Evolutionary conservation across 2,329 filamentous ascomycete genomes (phyloP), one percentile per base, ranked within the genome.

Genomic region (Paracoccidioides brasiliensis): DNA sequence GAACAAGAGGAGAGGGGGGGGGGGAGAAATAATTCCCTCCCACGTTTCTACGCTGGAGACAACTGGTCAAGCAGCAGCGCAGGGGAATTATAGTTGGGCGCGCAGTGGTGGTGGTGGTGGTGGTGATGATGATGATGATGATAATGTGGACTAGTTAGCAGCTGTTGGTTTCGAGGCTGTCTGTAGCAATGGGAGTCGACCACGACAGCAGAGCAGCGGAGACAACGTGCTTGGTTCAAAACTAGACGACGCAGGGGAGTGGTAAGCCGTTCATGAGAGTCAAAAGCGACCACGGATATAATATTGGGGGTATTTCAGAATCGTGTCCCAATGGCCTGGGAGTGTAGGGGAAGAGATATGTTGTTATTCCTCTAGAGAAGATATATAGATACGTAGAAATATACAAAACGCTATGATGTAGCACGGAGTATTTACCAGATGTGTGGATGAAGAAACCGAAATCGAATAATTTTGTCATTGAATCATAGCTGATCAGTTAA

Each of bases 131-230:
- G 33, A 22, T 9, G 46, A 30, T 49, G 35, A 15, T 15, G 48
- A 15, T 52, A 37, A 52, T 52, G 49, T 52, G 49, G 49, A 42
- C 49, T 6, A 30, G n/a, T 33, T 35, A 32, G 32, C 33, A n/a
- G 14, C 14, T 12, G 8, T 14, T 8, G 10, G 42, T 12, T 15
- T 30, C 22, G 22, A 22, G 22, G 22, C 22, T 22, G 22, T 30
- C 15, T 53, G 52, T 44, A 14, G 45, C 44, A 55, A 55, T 55
- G 8, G 45, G 53, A 55, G 37, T 55, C 38, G 53, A 51, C 45
- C 53, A 55, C 53, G 53, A 55, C 15, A 51, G 37, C 53, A 51
- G 45, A 7, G 1, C 53, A 50, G 9, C 35, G 22, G 37, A 8
- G 38, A 14, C 32, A 35, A 9, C 33, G 45, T 33, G 28, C 45